phyloP scores from a whole-genome alignment of 2,329 filamentous ascomycete genomes.

The Paecilomyces sp. region DNA sequence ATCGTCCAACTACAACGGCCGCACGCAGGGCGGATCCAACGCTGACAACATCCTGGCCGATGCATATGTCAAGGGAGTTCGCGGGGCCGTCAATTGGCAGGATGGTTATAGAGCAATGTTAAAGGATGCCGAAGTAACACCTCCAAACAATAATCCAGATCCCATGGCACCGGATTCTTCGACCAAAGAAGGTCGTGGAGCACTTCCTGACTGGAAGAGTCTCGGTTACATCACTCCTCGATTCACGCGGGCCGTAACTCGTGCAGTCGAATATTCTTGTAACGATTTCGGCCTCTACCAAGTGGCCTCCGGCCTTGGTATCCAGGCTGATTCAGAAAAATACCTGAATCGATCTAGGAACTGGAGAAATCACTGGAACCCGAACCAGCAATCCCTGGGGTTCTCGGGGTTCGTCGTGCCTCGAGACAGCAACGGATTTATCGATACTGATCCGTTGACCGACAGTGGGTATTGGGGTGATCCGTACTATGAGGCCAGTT shows the following conservation, averaged over 20 bases:
- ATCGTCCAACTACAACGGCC: slow-evolving; percentile 63
- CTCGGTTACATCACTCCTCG: slow-evolving; percentile 59
- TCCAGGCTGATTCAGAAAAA: slow-evolving; percentile 44
- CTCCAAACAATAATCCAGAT: slow-evolving; percentile 53
- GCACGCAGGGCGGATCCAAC: slow-evolving; percentile 63
- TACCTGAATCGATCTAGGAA: slow-evolving; percentile 59
- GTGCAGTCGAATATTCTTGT: slow-evolving; percentile 60
- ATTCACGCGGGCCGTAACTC: slow-evolving; percentile 55
- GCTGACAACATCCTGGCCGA: slow-evolving; percentile 66
- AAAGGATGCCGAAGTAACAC: slow-evolving; percentile 58
- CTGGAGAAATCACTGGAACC: slow-evolving; percentile 68
- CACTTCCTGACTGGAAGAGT: slow-evolving; percentile 60
- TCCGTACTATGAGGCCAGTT: slow-evolving; percentile 53
- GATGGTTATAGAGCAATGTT: slow-evolving; percentile 57
- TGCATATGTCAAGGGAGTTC: slow-evolving; percentile 62
- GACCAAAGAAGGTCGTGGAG: slow-evolving; percentile 61
- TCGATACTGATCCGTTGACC: slow-evolving; percentile 43
- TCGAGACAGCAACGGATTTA: slow-evolving; percentile 42
- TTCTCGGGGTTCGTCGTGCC: slow-evolving; percentile 63
- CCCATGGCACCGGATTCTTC: slow-evolving; percentile 49
- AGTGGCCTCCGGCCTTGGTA: slow-evolving; percentile 54
- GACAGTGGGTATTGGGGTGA: slow-evolving; percentile 61
- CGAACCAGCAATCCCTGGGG: slow-evolving; percentile 48
- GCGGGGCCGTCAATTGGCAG: slow-evolving; percentile 56
- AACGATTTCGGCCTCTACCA: slow-evolving; percentile 64